Evolutionary conservation across 176 grass and related monocot species (phyloP).

Genomic region (Tillandsia fasciculata): DNA sequence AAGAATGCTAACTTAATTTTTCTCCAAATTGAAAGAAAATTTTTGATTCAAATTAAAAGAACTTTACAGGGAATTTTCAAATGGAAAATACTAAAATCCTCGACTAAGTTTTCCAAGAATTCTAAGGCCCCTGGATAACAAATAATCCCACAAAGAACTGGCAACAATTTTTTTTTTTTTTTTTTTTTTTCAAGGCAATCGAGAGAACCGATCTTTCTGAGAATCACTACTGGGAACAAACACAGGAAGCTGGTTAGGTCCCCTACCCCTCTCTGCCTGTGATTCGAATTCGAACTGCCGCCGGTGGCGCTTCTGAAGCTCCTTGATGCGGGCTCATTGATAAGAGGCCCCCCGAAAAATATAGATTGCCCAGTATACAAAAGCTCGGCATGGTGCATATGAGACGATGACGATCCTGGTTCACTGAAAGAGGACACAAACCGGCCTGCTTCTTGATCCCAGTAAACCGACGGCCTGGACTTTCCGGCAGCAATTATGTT

Average conservation of each 20-base stretch:
- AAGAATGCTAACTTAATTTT: too few species aligned
- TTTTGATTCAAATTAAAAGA: background rate
- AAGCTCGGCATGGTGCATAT: conserved; percentile 28
- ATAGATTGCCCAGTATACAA: conserved; percentile 10
- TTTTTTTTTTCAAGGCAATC: conserved; percentile 32
- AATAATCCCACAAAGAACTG: background rate
- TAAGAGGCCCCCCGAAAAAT: conserved; percentile 31
- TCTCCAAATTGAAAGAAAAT: too few species aligned
- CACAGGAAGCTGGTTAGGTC: conserved; percentile 57
- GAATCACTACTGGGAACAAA: conserved; percentile 54
- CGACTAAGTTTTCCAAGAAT: background rate
- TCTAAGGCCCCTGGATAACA: background rate
- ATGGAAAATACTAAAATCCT: background rate
- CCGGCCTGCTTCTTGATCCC: conserved; percentile 23
- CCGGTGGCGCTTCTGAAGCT: conserved; percentile 50
- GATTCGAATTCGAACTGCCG: conserved; percentile 24
- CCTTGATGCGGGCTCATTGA: conserved; percentile 37
- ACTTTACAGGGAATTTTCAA: background rate
- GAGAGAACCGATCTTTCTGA: conserved; percentile 44
- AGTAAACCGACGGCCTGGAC: conserved; percentile 18
- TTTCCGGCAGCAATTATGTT: conserved; percentile 13
- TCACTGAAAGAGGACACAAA: conserved; percentile 23
- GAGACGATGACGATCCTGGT: conserved; percentile 35
- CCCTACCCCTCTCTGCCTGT: conserved; percentile 27
- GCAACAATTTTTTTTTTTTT: background rate